Conservation (phyloP, 208 protist genomes). For the Herpetomonas tarakana region DNA sequence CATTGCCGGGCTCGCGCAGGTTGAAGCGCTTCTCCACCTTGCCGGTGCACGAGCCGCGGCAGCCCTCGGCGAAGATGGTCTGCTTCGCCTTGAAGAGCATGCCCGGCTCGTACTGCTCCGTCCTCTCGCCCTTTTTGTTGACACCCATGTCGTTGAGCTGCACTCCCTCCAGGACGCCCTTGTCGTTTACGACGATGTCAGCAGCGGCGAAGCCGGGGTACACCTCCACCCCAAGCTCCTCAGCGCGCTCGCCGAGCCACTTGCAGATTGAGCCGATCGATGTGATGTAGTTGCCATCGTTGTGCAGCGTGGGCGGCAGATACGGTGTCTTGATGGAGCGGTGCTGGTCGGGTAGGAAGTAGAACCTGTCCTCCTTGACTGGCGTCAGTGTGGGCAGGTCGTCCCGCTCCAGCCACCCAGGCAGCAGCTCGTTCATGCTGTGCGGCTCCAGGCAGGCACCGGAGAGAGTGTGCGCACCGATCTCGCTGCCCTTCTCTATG, state of each 20-base stretch:
- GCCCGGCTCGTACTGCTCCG: conserved; percentile 92
- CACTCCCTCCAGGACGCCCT: conserved; percentile 55
- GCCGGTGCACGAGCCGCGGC: conserved; percentile 95
- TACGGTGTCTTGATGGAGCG: conserved; percentile 53
- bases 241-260: conserved; percentile 94
- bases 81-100: conserved; percentile 94
- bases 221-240: conserved; percentile 97
- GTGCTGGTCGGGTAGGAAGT: conserved; percentile 66
- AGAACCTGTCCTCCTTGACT: conserved; percentile 91
- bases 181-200: conserved; percentile 67
- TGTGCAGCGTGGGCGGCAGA: conserved; percentile 81
- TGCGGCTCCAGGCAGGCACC: conserved; percentile 96
- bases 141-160: conserved; percentile 86
- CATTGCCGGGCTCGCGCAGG: conserved; percentile 73
- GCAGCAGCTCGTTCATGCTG: conserved; percentile 95
- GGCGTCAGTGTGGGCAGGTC: conserved; percentile 77
- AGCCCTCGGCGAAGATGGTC: conserved; percentile 98
- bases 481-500: conserved; percentile 96
- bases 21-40: conserved; percentile 86
- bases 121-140: conserved; percentile 91
- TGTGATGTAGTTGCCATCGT: conserved; percentile 96
- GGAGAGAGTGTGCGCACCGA: conserved; percentile 96
- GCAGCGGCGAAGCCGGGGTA: conserved; percentile 94
- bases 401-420: conserved; percentile 87
- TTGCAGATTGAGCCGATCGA: conserved; percentile 89